Base-by-base conservation (phyloP, 331 rosid genomes). In the Quercus phellos region DNA sequence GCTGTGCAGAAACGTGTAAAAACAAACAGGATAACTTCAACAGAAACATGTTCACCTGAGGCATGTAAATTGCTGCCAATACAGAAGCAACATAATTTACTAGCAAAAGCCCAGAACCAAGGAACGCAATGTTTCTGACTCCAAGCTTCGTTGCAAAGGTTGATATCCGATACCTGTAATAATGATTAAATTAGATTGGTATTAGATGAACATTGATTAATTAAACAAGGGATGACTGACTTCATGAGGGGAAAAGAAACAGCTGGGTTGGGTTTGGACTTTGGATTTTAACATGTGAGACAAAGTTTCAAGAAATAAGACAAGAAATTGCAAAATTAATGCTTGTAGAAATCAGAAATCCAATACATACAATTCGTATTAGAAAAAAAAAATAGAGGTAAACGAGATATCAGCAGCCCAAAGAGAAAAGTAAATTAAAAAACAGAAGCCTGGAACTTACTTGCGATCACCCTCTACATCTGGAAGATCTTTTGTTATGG, bases 401-500 rank as follows among this genome's bases (percentile, higher is more conserved):
- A 51, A 58, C 2, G 1, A 70, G 51, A 54, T 55, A 79, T 70
- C 53, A 68, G 56, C 70, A 71, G 19, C 67, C 38, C 34, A 72
- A 74, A 51, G 69, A 78, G 68, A 80, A 26, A 73, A 72, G 68
- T 61, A 27, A 61, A 72, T 32, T 66, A 70, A 71, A 68, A 50
- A 78, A 74, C 60, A 67, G 68, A 75, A 59, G 63, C 64, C 24
- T 66, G 77, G 55, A 83, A 86, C 90, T 82, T 88, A 94, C 96
- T 92, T 94, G 74, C 94, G 97, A 86, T 94, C 97, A 4, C 97
- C 98, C 82, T 92, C 98, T 74, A 94, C 97, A 70, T 94, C 98
- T 4, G 98, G 94, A 87, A 94, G 97, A 89, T 94, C 98, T 86
- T 94, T 94, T 54, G 98, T 94, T 76, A 94, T 91, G 75, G 98